Conservation (phyloP, 2,329 filamentous ascomycete genomes). For the Xylaria sp. region DNA sequence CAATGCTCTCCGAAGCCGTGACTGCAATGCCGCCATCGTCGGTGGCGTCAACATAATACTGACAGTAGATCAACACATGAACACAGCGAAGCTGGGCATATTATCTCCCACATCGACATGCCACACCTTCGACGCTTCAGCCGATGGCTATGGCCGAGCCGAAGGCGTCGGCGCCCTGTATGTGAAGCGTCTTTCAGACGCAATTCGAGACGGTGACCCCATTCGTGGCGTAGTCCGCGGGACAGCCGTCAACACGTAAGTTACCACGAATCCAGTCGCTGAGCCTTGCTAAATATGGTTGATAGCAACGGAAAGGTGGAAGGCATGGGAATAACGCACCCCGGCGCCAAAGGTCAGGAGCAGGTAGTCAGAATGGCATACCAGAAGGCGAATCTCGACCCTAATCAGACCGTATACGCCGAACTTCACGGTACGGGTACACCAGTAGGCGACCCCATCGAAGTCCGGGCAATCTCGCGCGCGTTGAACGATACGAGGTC, state of each 20-base stretch:
- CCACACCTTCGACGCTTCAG: slow-evolving; percentile 29
- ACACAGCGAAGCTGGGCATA: slow-evolving; percentile 30
- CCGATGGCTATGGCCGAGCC: slow-evolving; percentile 30
- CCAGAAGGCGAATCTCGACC: slow-evolving; percentile 21
- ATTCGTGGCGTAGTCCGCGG: slow-evolving; percentile 29
- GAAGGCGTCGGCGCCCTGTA: slow-evolving; percentile 23
- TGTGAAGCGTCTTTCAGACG: slow-evolving; percentile 28
- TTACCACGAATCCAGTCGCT: neutral
- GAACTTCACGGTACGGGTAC: slow-evolving; percentile 25
- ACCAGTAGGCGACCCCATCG: slow-evolving; percentile 18
- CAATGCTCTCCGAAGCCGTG: slow-evolving; percentile 25
- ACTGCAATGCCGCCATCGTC: slow-evolving; percentile 33
- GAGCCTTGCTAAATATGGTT: neutral
- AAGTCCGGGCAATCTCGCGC: slow-evolving; percentile 14
- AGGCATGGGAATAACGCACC: slow-evolving; percentile 29
- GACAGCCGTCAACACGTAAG: slow-evolving; percentile 27
- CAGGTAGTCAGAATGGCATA: slow-evolving; percentile 22
- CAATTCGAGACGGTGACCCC: slow-evolving; percentile 26
- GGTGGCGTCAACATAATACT: slow-evolving; percentile 36
- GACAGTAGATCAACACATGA: slow-evolving; percentile 28
- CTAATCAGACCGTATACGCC: slow-evolving; percentile 21
- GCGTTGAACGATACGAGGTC: slow-evolving; percentile 14
- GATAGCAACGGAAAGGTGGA: slow-evolving; percentile 26
- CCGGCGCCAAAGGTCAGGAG: slow-evolving; percentile 26
- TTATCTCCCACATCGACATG: slow-evolving; percentile 32